Conservation (phyloP, 106 monocot species). For the Narthecium ossifragum region DNA sequence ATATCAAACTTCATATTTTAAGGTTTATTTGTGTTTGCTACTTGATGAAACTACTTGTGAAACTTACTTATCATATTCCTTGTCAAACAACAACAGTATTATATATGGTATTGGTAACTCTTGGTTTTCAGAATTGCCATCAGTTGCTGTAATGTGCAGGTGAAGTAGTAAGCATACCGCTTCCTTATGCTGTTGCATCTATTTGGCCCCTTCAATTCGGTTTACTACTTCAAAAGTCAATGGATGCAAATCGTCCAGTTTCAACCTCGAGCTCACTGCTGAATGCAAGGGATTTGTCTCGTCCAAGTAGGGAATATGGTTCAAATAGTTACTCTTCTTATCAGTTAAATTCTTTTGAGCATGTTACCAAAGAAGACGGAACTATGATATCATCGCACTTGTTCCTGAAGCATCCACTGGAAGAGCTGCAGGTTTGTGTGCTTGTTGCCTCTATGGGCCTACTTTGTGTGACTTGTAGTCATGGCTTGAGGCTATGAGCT, state of each 20-base stretch:
- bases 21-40: too few species aligned
- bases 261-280: slow-evolving; percentile 42
- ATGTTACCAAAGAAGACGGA: slow-evolving; percentile 36
- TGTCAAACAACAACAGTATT: too few species aligned
- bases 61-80: too few species aligned
- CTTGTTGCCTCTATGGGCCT: too few species aligned
- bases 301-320: slow-evolving; percentile 44
- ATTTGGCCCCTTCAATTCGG: slow-evolving; percentile 88
- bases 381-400: slow-evolving; percentile 60
- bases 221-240: slow-evolving; percentile 73
- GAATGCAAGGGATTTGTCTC: slow-evolving; percentile 51
- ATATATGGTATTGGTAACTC: too few species aligned
- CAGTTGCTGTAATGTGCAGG: too few species aligned
- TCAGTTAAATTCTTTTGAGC: slow-evolving; percentile 34
- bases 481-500: too few species aligned
- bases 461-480: too few species aligned
- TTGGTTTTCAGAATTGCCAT: too few species aligned
- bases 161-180: slow-evolving; percentile 63
- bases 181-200: slow-evolving; percentile 55
- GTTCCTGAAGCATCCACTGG: slow-evolving; percentile 77
- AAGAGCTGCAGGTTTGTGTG: slow-evolving; percentile 75
- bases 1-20: too few species aligned
- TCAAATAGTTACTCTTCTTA: slow-evolving; percentile 19
- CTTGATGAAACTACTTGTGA: too few species aligned
- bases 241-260: slow-evolving; percentile 36